Base-by-base conservation (phyloP, 2,329 filamentous ascomycete genomes). In the Fusarium subtropicale region DNA sequence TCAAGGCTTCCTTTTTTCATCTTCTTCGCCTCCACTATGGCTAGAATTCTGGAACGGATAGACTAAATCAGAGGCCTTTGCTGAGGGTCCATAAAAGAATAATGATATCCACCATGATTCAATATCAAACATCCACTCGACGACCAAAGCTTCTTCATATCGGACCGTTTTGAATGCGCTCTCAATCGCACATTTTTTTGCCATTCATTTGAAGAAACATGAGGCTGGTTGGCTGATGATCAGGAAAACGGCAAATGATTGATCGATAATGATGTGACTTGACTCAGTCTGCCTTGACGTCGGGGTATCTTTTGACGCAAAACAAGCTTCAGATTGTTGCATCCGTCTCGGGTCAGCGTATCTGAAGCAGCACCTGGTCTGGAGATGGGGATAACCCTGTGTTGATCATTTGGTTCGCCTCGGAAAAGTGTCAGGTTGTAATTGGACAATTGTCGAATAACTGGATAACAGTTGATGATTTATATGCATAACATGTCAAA, bases 101-200 rank as follows among this genome's bases (percentile, higher is more conserved):
- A 30, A 31, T 39, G 31, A 38, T 56, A 64, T 50, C 63, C 66
- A 69, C 66, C 41, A 41, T 44, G 58, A 63, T 56, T 50, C 45
- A 63, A 60, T 41, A 51, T 65, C 45, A 66, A 61, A 63, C 55
- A 63, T 50, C 56, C 66, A 69, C 65, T 45, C 15, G 16, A 26
- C 36, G 42, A 50, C 50, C 45, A 42, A 56, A 45, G 36, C 53
- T 59, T 39, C 50, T 60, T 22, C 38, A 63, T 67, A 71, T 69
- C 67, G 67, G 67, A 60, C 67, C 67, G 67, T 71, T 64, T 47
- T 30, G 66, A 28, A 42, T 28, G 56, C 52, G 44, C 48, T 50
- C 54, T 62, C 28, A 39, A 54, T 61, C 33, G 57, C 46, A 34
- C 44, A 44, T 58, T 64, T 52, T 66, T 46, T 28, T 64, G 52